These are phyloP conservation scores for Sporothrix globosa DNA, from an alignment of 2,329 filamentous ascomycete species.

Conservation along the genomic window DNA sequence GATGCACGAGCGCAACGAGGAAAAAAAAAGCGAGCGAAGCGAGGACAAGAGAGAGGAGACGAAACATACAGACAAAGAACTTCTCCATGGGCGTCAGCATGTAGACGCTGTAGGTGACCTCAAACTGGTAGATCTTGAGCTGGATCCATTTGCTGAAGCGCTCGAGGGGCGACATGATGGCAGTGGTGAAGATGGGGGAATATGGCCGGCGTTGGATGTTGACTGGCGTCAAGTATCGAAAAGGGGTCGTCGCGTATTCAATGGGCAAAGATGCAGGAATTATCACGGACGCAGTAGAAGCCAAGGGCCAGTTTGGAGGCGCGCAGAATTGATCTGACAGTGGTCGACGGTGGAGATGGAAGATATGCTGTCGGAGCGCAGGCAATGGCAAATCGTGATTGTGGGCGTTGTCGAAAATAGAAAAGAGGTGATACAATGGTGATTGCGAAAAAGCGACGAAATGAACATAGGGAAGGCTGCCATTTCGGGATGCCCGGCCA, in stretches of 20 bases:
- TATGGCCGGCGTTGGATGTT: no score
- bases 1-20: not conserved
- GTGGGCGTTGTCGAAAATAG: not conserved
- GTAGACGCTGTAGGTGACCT: conserved; percentile 95
- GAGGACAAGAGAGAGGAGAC: not conserved
- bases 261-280: not conserved
- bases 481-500: conserved; percentile 16
- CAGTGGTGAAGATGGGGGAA: conserved; percentile 37
- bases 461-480: not conserved
- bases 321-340: not conserved
- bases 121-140: conserved; percentile 96
- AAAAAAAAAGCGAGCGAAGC: not conserved
- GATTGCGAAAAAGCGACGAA: not conserved
- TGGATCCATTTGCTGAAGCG: conserved; percentile 80
- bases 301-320: no score
- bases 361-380: no score
- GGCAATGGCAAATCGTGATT: not conserved
- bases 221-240: not conserved
- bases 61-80: conserved; percentile 84
- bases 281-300: not conserved
- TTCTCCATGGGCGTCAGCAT: conserved; percentile 97
- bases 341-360: no score
- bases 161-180: conserved; percentile 51
- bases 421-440: no score
- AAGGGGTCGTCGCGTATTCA: not conserved